phyloP scores from a whole-genome alignment of 805 yeast genomes.

The Diddensiella caesifluorescens region DNA sequence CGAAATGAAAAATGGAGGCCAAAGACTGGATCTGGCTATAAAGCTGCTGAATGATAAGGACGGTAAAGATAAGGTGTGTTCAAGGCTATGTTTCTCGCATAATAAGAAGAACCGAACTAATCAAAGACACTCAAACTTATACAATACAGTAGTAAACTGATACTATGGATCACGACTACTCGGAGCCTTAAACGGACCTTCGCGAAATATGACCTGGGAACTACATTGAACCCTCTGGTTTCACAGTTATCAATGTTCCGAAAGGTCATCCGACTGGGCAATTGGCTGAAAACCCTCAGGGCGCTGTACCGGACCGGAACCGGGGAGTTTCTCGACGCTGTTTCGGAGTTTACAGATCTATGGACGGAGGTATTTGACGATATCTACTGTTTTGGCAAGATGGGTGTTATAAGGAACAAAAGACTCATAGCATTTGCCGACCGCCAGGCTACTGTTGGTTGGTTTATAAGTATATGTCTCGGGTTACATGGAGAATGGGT shows the following conservation, averaged over 20 bases:
- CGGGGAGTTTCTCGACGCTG: conserved; percentile 4
- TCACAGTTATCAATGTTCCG: conserved; percentile 28
- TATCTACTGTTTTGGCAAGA: conserved; percentile 25
- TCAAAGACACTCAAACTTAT: conserved; percentile 25
- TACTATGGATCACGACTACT: conserved; percentile 16
- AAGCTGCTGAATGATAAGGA: conserved; percentile 23
- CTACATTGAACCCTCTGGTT: conserved; percentile 20
- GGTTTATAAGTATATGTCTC: conserved; percentile 26
- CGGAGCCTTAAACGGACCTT: conserved; percentile 7
- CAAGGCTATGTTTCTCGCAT: neutral
- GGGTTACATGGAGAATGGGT: conserved; percentile 16
- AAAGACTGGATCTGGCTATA: neutral
- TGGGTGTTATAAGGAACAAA: conserved; percentile 24
- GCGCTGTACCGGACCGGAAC: conserved; percentile 8
- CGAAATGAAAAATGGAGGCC: too few species aligned
- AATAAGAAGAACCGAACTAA: neutral
- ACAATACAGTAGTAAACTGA: conserved; percentile 27
- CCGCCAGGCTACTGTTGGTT: conserved; percentile 25
- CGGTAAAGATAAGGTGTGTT: conserved; percentile 27
- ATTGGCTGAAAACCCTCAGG: conserved; percentile 23
- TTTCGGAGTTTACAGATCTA: conserved; percentile 22
- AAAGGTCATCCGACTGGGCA: conserved; percentile 28
- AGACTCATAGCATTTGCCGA: conserved; percentile 20
- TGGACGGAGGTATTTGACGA: conserved; percentile 30
- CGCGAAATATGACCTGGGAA: conserved; percentile 5